Conservation (phyloP, 495 filamentous ascomycete species). For the Elaphomyces granulatus region DNA sequence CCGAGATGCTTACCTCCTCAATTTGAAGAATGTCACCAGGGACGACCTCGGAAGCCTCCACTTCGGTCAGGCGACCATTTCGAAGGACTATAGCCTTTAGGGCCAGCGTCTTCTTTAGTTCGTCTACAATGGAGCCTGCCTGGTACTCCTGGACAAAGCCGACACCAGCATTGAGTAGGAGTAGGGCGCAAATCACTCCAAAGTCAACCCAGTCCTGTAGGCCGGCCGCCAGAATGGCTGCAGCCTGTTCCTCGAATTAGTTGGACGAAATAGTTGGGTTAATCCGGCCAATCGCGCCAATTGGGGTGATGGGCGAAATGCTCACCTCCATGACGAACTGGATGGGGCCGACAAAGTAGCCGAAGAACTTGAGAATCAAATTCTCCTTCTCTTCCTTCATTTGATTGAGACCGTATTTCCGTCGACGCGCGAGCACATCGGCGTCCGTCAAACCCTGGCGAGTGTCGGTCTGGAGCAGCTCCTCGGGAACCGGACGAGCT, state of each 20-base stretch:
- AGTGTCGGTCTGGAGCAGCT: conserved; percentile 57
- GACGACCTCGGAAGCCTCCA: conserved; percentile 67
- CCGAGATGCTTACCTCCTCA: conserved; percentile 45
- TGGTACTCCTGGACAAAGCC: conserved; percentile 84
- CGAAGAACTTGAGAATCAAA: conserved; percentile 66
- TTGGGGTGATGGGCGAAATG: too few relatives aligned
- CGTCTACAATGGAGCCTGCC: conserved; percentile 83
- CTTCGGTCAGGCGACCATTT: conserved; percentile 53
- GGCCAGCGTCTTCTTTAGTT: conserved; percentile 79
- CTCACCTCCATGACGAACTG: conserved; percentile 89
- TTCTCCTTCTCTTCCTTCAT: conserved; percentile 86
- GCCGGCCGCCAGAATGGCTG: conserved; percentile 62
- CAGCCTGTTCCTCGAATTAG: too few relatives aligned
- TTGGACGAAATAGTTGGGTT: too few relatives aligned
- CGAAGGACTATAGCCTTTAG: conserved; percentile 75
- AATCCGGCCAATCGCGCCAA: too few relatives aligned
- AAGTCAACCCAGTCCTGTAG: conserved; percentile 67
- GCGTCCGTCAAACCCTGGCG: conserved; percentile 51
- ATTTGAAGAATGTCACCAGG: conserved; percentile 81
- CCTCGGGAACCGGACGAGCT: conserved; percentile 43
- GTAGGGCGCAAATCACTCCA: conserved; percentile 59
- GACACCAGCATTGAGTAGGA: conserved; percentile 68
- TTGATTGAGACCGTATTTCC: conserved; percentile 72
- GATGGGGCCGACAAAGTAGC: conserved; percentile 79
- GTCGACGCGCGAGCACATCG: conserved; percentile 56